A percentile compares a stretch with the other conserved stretches of the same genome.
phyloP scores from a whole-genome alignment of 345 rosid genomes.

The Leavenworthia alabamica region DNA sequence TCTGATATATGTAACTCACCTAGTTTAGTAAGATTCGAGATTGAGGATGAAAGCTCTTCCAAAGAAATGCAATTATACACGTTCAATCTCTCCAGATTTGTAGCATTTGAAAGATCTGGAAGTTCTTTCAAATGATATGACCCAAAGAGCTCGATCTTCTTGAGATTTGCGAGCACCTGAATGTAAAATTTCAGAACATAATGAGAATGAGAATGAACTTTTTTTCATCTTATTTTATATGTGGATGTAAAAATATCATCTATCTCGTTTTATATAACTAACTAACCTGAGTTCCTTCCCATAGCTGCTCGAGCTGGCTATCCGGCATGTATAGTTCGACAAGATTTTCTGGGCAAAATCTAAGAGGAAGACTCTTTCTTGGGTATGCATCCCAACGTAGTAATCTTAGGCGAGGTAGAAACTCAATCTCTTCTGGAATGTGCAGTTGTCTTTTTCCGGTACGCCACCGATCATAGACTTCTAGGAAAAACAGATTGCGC shows the following conservation, averaged over 20 bases:
- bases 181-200: neutral
- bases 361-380: conserved; percentile 1
- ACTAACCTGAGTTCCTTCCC: conserved; percentile 6
- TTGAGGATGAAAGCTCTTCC: neutral
- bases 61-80: neutral
- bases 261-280: neutral
- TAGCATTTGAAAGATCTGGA: neutral
- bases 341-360: neutral
- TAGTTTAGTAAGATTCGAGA: neutral
- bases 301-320: conserved; percentile 17
- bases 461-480: neutral
- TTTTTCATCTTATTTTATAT: no score
- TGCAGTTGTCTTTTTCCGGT: neutral
- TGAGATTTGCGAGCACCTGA: conserved; percentile 26
- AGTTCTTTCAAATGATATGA: neutral
- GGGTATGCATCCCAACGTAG: neutral
- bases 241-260: no score
- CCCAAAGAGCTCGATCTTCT: neutral
- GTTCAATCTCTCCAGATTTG: neutral
- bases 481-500: conserved; percentile 10
- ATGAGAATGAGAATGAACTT: neutral
- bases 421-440: neutral
- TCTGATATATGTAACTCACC: neutral
- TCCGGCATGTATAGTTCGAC: neutral
- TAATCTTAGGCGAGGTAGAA: neutral